Evolutionary conservation across 2,329 filamentous ascomycete species (phyloP).

Genomic region (Fusarium xyrophilum): DNA sequence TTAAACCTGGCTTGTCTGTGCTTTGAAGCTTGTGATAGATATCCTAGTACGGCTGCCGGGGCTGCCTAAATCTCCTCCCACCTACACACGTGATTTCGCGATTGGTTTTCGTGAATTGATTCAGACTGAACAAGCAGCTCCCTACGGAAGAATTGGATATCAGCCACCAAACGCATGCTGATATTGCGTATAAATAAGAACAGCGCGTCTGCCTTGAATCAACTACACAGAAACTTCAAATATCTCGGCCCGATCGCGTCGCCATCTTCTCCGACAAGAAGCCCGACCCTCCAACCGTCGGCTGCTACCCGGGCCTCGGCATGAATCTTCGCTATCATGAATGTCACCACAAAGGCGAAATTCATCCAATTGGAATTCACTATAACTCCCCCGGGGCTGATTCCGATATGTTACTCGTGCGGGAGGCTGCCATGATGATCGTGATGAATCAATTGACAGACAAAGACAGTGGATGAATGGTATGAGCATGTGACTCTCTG

Average conservation of each 20-base stretch:
- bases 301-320: constrained; percentile 15
- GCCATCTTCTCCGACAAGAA: background rate
- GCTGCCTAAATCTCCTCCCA: background rate
- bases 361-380: background rate
- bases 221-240: background rate
- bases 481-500: rapidly evolving
- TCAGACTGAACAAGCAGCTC: background rate
- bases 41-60: background rate
- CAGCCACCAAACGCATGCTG: background rate
- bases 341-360: background rate
- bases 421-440: constrained; percentile 40
- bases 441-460: constrained; percentile 41
- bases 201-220: background rate
- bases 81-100: background rate
- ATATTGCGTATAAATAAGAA: background rate
- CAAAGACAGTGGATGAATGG: background rate
- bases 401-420: constrained; percentile 10
- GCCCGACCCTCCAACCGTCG: background rate
- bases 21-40: background rate
- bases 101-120: background rate
- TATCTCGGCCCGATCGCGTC: background rate
- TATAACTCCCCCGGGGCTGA: rapidly evolving
- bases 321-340: background rate
- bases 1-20: background rate
- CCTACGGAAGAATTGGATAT: background rate